phyloP scores from a whole-genome alignment of 805 yeast genomes.

The Aciculoconidium aculeatum region DNA sequence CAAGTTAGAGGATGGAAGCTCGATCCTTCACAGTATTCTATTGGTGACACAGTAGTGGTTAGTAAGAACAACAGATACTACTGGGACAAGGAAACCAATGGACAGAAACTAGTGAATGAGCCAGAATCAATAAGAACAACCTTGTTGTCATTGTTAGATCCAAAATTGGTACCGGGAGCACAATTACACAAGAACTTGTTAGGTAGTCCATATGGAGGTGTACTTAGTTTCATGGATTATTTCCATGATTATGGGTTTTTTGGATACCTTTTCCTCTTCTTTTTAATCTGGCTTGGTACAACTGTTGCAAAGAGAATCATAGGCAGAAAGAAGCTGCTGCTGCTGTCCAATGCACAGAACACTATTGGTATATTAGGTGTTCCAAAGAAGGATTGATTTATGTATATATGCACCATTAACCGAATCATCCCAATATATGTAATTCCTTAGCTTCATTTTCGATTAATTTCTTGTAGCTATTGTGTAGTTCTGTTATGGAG shows the following conservation, averaged over 20 bases:
- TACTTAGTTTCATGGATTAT: constrained; percentile 36
- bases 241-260: constrained; percentile 40
- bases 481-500: constrained; percentile 18
- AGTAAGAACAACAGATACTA: constrained; percentile 35
- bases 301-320: constrained; percentile 1
- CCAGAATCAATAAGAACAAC: constrained; percentile 30
- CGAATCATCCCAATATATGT: constrained; percentile 7
- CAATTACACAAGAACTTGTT: constrained; percentile 24
- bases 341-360: too few relatives aligned
- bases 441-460: constrained; percentile 30
- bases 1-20: constrained; percentile 32
- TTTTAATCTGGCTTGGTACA: constrained; percentile 8
- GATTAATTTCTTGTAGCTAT: constrained; percentile 29
- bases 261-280: constrained; percentile 31
- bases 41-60: constrained; percentile 56
- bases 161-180: constrained; percentile 14
- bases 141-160: constrained; percentile 34
- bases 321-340: not conserved
- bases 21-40: constrained; percentile 23
- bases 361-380: constrained; percentile 8
- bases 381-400: constrained; percentile 6
- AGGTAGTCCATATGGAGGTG: constrained; percentile 38
- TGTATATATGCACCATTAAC: not conserved
- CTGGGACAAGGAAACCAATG: constrained; percentile 31
- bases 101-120: constrained; percentile 28